A percentile compares a stretch with the other conserved stretches of the same genome.
Conservation (phyloP, 1,284 basidiomycete species). For the Puccinia coronata region DNA sequence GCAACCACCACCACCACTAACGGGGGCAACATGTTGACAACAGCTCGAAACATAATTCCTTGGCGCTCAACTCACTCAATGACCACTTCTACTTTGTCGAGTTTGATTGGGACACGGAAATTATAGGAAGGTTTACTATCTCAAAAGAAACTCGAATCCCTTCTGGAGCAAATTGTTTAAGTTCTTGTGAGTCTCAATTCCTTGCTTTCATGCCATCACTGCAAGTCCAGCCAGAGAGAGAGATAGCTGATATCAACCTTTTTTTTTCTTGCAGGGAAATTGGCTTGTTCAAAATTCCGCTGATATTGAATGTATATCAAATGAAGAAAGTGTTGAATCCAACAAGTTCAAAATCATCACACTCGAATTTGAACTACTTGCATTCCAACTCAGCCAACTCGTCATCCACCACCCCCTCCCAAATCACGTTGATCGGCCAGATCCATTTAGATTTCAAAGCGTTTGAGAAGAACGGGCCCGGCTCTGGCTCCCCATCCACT, state of each 20-base stretch:
- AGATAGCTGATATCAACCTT: not conserved
- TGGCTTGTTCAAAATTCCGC: slow-evolving; percentile 23
- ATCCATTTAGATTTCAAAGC: slow-evolving; percentile 17
- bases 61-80: not conserved
- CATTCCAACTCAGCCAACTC: not conserved
- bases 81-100: slow-evolving; percentile 48
- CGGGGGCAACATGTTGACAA: not conserved
- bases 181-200: slow-evolving; percentile 32
- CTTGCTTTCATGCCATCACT: not conserved
- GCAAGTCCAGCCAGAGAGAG: too few species aligned
- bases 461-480: slow-evolving; percentile 7
- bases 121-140: slow-evolving; percentile 40
- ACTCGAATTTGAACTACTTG: not conserved
- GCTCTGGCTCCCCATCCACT: slow-evolving; percentile 39
- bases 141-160: slow-evolving; percentile 27
- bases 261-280: slow-evolving; percentile 31
- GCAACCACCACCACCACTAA: not conserved
- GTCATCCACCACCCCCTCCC: not conserved
- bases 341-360: not conserved
- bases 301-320: slow-evolving; percentile 44
- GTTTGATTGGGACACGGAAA: slow-evolving; percentile 42
- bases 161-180: slow-evolving; percentile 46
- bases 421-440: slow-evolving; percentile 27
- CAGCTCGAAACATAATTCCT: slow-evolving; percentile 3
- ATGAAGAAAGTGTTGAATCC: slow-evolving; percentile 18